A percentile compares a stretch with the other conserved stretches of the same genome.
Evolutionary conservation across 2,329 filamentous ascomycete genomes (phyloP).

Genomic region (Trichoderma asperellum): DNA sequence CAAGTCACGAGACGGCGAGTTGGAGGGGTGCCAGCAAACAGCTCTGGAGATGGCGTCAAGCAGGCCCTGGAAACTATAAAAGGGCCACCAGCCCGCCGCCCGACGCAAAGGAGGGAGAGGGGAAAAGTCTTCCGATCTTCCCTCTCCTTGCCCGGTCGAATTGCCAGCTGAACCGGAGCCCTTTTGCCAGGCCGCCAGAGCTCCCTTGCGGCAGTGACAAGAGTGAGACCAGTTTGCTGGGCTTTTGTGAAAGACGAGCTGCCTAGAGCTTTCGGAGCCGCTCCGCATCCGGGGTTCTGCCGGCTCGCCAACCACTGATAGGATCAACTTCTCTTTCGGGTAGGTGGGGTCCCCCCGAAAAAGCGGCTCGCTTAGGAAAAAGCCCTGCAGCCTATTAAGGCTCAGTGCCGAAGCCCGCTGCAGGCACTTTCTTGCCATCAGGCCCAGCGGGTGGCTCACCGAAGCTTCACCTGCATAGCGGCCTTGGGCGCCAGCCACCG

Average conservation of each 20-base stretch:
- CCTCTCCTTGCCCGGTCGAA: slow-evolving; percentile 8
- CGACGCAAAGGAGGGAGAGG: background rate
- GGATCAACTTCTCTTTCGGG: slow-evolving; percentile 24
- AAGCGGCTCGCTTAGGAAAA: background rate
- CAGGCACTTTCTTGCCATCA: slow-evolving; percentile 23
- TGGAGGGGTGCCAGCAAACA: slow-evolving; percentile 21
- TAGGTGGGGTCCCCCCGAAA: slow-evolving; percentile 26
- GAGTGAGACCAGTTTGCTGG: slow-evolving; percentile 19
- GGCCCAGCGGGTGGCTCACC: slow-evolving; percentile 18
- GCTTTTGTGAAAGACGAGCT: background rate
- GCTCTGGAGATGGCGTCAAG: slow-evolving; percentile 27
- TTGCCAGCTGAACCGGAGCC: slow-evolving; percentile 26
- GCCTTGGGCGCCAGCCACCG: background rate
- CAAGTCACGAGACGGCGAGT: slow-evolving; percentile 27
- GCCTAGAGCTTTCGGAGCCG: slow-evolving; percentile 13
- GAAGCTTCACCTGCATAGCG: slow-evolving; percentile 11
- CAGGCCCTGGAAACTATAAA: slow-evolving; percentile 28
- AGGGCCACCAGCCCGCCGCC: slow-evolving; percentile 24
- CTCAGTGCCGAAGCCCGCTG: slow-evolving; percentile 13
- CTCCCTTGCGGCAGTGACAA: background rate
- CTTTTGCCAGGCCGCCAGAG: slow-evolving; percentile 21
- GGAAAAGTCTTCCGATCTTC: background rate
- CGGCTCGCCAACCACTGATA: slow-evolving; percentile 22
- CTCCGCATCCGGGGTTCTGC: slow-evolving; percentile 26
- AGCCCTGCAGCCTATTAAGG: slow-evolving; percentile 24